Evolutionary conservation across 306 rosid genomes (phyloP), one percentile per base, ranked within the genome.

Genomic region (Quercus gilva): DNA sequence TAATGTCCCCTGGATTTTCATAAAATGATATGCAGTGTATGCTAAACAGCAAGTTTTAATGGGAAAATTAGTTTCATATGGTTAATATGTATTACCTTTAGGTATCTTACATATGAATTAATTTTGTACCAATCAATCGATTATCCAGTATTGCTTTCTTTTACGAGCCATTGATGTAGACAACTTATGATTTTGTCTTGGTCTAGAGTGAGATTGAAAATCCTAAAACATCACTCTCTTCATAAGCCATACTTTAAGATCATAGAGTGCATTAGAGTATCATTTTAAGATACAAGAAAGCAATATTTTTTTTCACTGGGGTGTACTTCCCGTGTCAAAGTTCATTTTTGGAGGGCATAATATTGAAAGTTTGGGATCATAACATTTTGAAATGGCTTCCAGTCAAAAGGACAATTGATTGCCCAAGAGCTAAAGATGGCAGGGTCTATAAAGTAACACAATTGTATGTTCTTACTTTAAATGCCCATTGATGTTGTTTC

Each of bases 331-430:
- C 4, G 0, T 33, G 25, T 33, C 72, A 68, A 68, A 68, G 6
- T 35, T 68, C 52, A 35, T 81, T 43, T n/a, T 59, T 1, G 55
- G 80, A 77, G 80, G 74, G 20, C 31, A 51, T 33, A 71, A 52
- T 17, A 75, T 75, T 28, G 51, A 78, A 59, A 76, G 76, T 71
- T 58, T 14, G 70, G 55, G 78, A 80, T 20, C 74, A 51, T 31
- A 78, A 71, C 69, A 84, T 56, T 67, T 70, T 78, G 77, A 76
- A 71, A 52, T 73, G 63, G 78, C 55, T 84, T 84, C 29, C 61
- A 71, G 57, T 51, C 13, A 86, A 81, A 81, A 76, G 82, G 80
- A 60, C 74, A 84, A 84, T 59, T 43, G 55, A 78, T 73, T 76
- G 73, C 68, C 60, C 21, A 23, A 68, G 20, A 74, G 75, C 78